Evolutionary conservation across 2,329 filamentous ascomycete genomes (phyloP).

Genomic region (Penicillium sp.): DNA sequence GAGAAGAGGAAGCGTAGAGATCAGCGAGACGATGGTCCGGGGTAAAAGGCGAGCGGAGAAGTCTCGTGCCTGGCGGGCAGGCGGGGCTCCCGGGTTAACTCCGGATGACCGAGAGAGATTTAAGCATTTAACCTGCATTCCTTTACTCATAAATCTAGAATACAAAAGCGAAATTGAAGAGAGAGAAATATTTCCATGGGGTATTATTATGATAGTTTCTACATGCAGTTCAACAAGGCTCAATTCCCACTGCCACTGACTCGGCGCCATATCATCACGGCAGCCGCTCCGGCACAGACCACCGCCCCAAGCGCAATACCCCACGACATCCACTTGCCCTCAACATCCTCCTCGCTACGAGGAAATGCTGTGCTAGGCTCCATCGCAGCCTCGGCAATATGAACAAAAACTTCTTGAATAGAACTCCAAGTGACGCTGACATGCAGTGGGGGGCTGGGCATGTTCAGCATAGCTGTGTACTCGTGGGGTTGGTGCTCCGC

Average conservation of each 20-base stretch:
- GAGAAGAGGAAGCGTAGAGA: background rate
- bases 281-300: conserved; percentile 59
- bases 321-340: conserved; percentile 77
- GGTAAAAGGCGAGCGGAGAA: conserved; percentile 5
- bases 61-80: conserved; percentile 4
- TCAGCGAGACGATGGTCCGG: conserved; percentile 4
- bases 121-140: background rate
- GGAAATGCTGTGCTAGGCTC: conserved; percentile 87
- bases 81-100: background rate
- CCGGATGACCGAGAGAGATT: background rate
- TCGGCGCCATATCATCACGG: conserved; percentile 62
- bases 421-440: conserved; percentile 94
- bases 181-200: background rate
- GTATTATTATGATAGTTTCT: conserved; percentile 17
- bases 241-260: conserved; percentile 38
- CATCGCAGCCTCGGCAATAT: conserved; percentile 85
- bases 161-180: background rate
- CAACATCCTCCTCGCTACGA: conserved; percentile 77
- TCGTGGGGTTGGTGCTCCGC: conserved; percentile 88
- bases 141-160: background rate
- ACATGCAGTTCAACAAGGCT: conserved; percentile 8
- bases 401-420: conserved; percentile 91
- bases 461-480: conserved; percentile 80
- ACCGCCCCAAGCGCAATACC: conserved; percentile 81
- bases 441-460: conserved; percentile 82